Evolutionary conservation across 1,284 basidiomycete genomes (phyloP), one percentile per base, ranked within the genome.

Genomic region (Sanghuangporus baumii): DNA sequence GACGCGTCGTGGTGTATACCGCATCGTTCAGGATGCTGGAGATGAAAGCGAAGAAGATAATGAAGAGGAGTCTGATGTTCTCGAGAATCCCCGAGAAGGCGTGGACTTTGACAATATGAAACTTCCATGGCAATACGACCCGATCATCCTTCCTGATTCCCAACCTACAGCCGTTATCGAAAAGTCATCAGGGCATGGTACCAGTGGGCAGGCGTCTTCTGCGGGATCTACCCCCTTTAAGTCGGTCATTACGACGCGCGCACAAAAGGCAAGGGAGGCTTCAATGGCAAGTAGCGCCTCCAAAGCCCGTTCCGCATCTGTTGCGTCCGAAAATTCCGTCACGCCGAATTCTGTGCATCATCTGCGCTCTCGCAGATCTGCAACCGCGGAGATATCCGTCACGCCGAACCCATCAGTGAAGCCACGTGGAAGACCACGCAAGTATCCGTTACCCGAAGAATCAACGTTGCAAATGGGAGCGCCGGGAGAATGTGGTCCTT

Each of bases 1-100:
- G 64, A 91, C 89, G 51, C 82, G 89, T 46, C 80, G 89, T 47
- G 88, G 89, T 46, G 89, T 91, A 6, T 91, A 91, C 71, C 86
- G 87, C 37, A 77, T 85, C 57, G 77, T 87, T 60, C 77, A 82
- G 64, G 75, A 77, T 57, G 81, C 84, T 64, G 80, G 83, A 57
- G 79, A 79, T 56, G 78, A 82, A 58, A 80, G 78, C 64, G 80
- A 82, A 18, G 76, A 78, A 36, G 79, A 79, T 51, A 81, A 80
- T 48, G 80, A 78, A 40, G 80, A 79, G 60, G 74, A 74, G 63
- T 73, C 73, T 43, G 70, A 81, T 40, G 69, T 81, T 50, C 34
- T 51, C 5, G 20, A 37, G 23, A 12, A 40, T 18, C 59, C 52
- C 31, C 20, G 23, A 23, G 23, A 51, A 50, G 31, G 50, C 20